Percentiles rank a stretch among this genome's conserved stretches.
phyloP scores from a whole-genome alignment of 139 green algal species.

The Picochlorum sp. region DNA sequence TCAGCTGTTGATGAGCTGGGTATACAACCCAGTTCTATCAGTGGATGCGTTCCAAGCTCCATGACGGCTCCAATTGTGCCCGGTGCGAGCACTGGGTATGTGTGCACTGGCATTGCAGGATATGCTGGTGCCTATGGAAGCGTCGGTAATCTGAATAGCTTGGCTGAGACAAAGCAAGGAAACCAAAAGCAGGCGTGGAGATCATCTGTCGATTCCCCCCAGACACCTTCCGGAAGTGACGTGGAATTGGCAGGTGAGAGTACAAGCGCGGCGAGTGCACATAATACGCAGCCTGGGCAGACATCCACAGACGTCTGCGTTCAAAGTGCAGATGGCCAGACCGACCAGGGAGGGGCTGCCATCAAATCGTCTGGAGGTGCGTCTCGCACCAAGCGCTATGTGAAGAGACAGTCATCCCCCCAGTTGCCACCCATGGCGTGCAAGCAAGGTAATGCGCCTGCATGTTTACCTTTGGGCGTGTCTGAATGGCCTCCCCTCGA shows the following conservation, averaged over 20 bases:
- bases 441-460: slow-evolving; percentile 9
- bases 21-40: slow-evolving; percentile 3
- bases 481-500: slow-evolving; percentile 21
- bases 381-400: not conserved
- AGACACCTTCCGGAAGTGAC: slow-evolving; percentile 13
- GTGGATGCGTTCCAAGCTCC: slow-evolving; percentile 2
- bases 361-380: not conserved
- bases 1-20: not conserved
- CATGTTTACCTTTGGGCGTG: not conserved
- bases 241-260: slow-evolving; percentile 12
- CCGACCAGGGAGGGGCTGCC: not conserved
- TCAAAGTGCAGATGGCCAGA: not conserved
- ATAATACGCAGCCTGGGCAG: not conserved
- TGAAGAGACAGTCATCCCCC: not conserved
- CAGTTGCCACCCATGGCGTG: not conserved
- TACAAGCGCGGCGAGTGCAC: slow-evolving; percentile 5
- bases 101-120: not conserved
- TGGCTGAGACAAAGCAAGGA: not conserved
- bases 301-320: not conserved
- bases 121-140: not conserved
- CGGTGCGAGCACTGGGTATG: not conserved
- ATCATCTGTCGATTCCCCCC: slow-evolving; percentile 17
- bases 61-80: slow-evolving; percentile 10
- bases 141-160: not conserved
- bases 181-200: not conserved